Evolutionary conservation across 306 rosid species (phyloP).

Genomic region (Sophora flavescens): DNA sequence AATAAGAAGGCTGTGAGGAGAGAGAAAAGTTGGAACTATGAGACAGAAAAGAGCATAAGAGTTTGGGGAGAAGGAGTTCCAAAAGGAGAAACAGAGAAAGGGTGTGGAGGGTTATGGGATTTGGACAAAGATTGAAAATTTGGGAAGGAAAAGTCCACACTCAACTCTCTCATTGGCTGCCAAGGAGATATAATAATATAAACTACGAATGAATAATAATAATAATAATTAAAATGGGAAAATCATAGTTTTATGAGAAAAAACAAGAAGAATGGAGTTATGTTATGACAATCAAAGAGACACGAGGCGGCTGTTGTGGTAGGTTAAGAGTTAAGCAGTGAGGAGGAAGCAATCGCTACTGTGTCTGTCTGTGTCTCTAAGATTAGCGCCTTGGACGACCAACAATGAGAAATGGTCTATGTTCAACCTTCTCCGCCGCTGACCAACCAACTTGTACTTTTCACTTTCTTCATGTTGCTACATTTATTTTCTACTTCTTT

Average conservation of each 20-base stretch:
- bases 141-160: constrained; percentile 52
- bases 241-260: constrained; percentile 23
- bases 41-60: constrained; percentile 1
- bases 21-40: not conserved
- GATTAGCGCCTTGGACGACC: not conserved
- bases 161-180: constrained; percentile 38
- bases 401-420: constrained; percentile 25
- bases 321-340: constrained; percentile 34
- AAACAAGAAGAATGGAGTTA: not conserved
- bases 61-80: not conserved
- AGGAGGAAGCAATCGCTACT: not conserved
- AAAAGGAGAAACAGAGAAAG: not conserved
- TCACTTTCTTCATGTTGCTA: not conserved
- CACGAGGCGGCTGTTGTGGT: constrained; percentile 40
- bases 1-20: not conserved
- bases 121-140: constrained; percentile 46
- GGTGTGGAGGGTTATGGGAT: not conserved
- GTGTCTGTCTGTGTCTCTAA: not conserved
- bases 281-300: constrained; percentile 31
- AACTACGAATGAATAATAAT: not conserved
- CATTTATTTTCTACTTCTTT: too few relatives aligned
- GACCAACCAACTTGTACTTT: not conserved
- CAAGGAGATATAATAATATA: constrained; percentile 18
- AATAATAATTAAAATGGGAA: not conserved
- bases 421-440: constrained; percentile 42